Base-by-base conservation (phyloP, 345 rosid genomes). In the Bruguiera sexangula region DNA sequence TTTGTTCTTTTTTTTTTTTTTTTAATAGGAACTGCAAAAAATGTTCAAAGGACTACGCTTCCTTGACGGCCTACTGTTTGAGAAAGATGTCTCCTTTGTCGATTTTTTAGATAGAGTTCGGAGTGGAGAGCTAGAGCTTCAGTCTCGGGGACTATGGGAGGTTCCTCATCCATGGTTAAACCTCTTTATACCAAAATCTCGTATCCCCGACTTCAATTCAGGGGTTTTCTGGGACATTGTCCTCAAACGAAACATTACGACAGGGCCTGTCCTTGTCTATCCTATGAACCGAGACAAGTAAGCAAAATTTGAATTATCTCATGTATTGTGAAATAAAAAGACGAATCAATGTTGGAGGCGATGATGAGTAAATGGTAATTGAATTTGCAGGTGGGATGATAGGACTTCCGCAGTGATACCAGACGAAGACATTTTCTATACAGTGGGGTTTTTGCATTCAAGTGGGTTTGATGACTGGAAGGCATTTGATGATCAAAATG, bases 151-250 rank as follows among this genome's bases (percentile, higher is more conserved):
- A 57, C 64, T 88, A 8, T 93, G 98, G 98, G 90, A 94, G 32
- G 96, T 95, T 81, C 96, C 99, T 52, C 99, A 95, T 80, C 99
- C 99, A 34, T 95, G 99, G 99, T 74, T 92, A 43, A 95, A 92
- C 62, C 79, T 95, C 2, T 92, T 95, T 27, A 73, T 95, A 21
- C 97, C 99, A 4, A 79, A 72, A 78, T 95, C 99, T 61, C 75
- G 77, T 15, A 87, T 95, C 18, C 26, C 48, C 1, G 85, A 84
- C 51, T 92, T 95, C 85, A 79, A 86, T 57, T 69, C 85, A 3
- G 93, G 89, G 60, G 89, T 92, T 69, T 83, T 95, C 78, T 80
- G 54, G 56, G 81, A 75, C 68, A 80, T 95, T 76, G 79, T 95
- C 48, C 96, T 92, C 15, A 75, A 81, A 67, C 81, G 80, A 24